Evolutionary conservation across 805 yeast species (phyloP).

Genomic region (Ogataea corticis): DNA sequence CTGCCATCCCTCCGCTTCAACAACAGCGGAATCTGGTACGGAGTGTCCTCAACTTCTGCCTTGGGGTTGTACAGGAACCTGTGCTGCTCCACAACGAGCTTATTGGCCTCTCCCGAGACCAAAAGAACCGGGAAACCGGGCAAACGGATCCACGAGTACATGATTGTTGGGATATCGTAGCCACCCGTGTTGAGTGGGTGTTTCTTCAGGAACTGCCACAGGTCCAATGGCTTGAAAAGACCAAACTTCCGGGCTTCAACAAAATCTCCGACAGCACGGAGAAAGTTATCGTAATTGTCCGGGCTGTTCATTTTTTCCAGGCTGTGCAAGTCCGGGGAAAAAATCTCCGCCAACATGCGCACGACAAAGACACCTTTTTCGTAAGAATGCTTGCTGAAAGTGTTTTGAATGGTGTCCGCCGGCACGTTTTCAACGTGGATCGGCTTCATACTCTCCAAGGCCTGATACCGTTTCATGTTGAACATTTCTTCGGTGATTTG

Average conservation of each 20-base stretch:
- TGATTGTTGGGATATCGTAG: conserved; percentile 49
- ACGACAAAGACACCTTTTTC: conserved; percentile 60
- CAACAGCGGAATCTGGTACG: conserved; percentile 62
- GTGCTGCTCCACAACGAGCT: conserved; percentile 40
- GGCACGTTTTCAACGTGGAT: conserved; percentile 39
- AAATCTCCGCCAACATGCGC: conserved; percentile 50
- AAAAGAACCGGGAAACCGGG: conserved; percentile 60
- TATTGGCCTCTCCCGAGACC: conserved; percentile 34
- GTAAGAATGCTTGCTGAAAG: conserved; percentile 53
- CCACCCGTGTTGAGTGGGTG: conserved; percentile 29
- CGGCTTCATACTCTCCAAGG: conserved; percentile 38
- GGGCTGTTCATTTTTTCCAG: conserved; percentile 31
- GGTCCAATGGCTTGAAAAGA: conserved; percentile 48
- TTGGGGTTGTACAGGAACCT: conserved; percentile 33
- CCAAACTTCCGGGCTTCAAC: conserved; percentile 37
- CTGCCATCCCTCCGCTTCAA: conserved; percentile 40
- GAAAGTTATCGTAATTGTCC: conserved; percentile 33
- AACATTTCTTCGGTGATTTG: conserved; percentile 30
- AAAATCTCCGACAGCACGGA: conserved; percentile 40
- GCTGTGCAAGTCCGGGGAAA: conserved; percentile 30
- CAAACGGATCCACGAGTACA: conserved; percentile 59
- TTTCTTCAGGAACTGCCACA: conserved; percentile 47
- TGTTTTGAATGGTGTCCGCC: conserved; percentile 41
- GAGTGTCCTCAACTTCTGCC: conserved; percentile 49
- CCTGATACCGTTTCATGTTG: conserved; percentile 33